phyloP scores from a whole-genome alignment of 108 stramenopile species.

The Pseudonitzschia multiseries region DNA sequence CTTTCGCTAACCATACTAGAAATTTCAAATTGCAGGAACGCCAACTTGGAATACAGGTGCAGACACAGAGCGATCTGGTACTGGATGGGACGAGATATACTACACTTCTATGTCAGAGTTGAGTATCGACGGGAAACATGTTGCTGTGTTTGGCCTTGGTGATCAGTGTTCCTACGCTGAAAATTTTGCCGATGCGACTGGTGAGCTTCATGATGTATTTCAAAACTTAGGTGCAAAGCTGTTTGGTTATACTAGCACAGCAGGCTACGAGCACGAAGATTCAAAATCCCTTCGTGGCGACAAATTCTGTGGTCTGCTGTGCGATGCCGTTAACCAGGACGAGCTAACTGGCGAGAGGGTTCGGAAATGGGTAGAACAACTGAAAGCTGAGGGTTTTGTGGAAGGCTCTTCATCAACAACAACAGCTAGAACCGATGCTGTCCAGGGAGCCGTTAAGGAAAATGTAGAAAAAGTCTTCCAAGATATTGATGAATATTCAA shows the following conservation, averaged over 20 bases:
- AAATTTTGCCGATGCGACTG: conserved; percentile 88
- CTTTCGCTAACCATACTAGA: too few species aligned
- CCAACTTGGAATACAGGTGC: conserved; percentile 58
- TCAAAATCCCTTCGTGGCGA: conserved; percentile 85
- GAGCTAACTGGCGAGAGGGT: conserved; percentile 75
- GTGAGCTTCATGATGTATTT: conserved; percentile 88
- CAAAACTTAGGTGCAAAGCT: conserved; percentile 72
- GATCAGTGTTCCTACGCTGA: conserved; percentile 75
- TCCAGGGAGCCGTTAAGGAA: conserved; percentile 13
- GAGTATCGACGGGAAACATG: conserved; percentile 66
- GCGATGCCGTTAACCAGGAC: conserved; percentile 85
- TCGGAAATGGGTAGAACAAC: conserved; percentile 73
- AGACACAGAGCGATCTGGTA: conserved; percentile 80
- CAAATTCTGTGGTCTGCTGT: conserved; percentile 79
- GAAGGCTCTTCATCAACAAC: conserved; percentile 32
- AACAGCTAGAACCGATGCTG: conserved; percentile 16
- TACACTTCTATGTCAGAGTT: conserved; percentile 65
- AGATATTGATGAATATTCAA: conserved; percentile 38
- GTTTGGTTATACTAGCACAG: conserved; percentile 72
- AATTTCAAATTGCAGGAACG: conserved; percentile 5
- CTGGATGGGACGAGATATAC: conserved; percentile 92
- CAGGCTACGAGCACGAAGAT: conserved; percentile 81
- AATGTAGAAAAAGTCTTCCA: conserved; percentile 19
- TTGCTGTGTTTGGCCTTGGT: conserved; percentile 88
- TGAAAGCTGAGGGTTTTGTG: conserved; percentile 75